These are phyloP conservation scores for Ilex asprella DNA, from an alignment of 257 asterid genomes.

Conservation along the genomic window DNA sequence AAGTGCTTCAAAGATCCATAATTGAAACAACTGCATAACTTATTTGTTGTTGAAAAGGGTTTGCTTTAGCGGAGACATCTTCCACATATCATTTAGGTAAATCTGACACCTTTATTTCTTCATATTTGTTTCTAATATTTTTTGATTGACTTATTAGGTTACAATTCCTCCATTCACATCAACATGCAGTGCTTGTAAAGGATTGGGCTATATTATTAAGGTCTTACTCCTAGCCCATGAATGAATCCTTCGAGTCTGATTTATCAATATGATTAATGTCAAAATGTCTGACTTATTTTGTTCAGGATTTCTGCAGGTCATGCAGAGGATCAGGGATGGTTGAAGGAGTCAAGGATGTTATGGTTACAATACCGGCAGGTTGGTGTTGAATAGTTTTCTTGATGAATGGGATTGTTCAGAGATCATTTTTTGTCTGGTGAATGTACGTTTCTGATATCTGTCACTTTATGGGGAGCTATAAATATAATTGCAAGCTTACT, in stretches of 20 bases:
- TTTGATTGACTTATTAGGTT: constrained; percentile 36
- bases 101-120: constrained; percentile 3
- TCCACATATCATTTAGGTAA: constrained; percentile 1
- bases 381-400: constrained; percentile 16
- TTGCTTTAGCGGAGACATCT: not conserved
- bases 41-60: constrained; percentile 3
- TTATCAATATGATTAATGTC: constrained; percentile 4
- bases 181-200: constrained; percentile 69
- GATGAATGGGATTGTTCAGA: not conserved
- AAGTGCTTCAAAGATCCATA: constrained; percentile 23
- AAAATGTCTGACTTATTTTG: constrained; percentile 3
- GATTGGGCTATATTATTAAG: constrained; percentile 69
- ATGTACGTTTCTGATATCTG: no score
- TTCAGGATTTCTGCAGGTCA: constrained; percentile 55
- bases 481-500: no score
- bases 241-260: constrained; percentile 8
- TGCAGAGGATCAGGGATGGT: constrained; percentile 78
- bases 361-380: constrained; percentile 87
- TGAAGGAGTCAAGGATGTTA: constrained; percentile 64
- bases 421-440: no score
- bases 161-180: constrained; percentile 75
- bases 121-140: constrained; percentile 8
- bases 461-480: no score
- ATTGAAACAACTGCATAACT: constrained; percentile 1
- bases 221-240: constrained; percentile 25